phyloP scores from a whole-genome alignment of 208 protist genomes.

The Leishmania guyanensis region DNA sequence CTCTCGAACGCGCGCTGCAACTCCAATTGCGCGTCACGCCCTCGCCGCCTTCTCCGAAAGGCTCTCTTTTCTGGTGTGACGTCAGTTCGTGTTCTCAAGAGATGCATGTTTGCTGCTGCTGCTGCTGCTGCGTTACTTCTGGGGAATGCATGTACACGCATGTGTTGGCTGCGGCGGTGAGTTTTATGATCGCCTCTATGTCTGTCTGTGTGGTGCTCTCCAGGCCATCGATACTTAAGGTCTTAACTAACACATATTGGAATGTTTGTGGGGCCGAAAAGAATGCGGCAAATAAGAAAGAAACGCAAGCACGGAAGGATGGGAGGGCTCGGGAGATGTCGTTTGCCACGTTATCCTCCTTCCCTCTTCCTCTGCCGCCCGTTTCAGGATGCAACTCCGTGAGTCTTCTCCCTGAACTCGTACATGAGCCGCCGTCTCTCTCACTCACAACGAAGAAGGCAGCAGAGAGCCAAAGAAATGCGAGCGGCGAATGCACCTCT shows the following conservation, averaged over 20 bases:
- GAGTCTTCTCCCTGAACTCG: background rate
- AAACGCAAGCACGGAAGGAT: no score
- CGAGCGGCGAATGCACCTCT: background rate
- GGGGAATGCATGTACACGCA: background rate
- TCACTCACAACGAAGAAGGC: background rate
- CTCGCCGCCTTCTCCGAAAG: background rate
- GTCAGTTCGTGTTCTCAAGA: background rate
- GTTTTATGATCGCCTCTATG: background rate
- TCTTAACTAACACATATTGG: background rate
- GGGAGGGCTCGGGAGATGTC: background rate
- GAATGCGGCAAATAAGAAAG: background rate
- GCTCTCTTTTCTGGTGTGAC: background rate
- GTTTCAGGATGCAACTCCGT: background rate
- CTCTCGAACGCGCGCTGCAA: background rate
- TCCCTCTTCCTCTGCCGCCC: background rate
- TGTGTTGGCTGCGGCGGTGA: background rate
- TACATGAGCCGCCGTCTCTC: no score
- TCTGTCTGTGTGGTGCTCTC: background rate
- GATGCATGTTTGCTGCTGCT: background rate
- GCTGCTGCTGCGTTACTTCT: background rate
- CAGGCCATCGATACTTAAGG: background rate
- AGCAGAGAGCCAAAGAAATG: no score
- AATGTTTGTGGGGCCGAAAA: background rate
- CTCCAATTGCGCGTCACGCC: no score
- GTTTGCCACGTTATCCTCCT: background rate